Conservation (phyloP, 2,329 filamentous ascomycete genomes). For the Fusarium setosum region DNA sequence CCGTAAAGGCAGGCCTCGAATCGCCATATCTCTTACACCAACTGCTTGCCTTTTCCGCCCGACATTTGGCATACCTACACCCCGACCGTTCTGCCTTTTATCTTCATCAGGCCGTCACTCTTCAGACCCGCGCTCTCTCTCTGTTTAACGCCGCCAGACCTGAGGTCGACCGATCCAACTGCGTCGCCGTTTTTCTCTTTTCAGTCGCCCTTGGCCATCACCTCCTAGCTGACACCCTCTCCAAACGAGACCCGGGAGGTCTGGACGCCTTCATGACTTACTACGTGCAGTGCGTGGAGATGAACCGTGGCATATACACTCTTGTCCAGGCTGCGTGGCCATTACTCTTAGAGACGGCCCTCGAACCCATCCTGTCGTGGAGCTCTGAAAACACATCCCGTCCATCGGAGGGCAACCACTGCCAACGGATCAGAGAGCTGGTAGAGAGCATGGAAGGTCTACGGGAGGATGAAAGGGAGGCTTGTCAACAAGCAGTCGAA, state of each 20-base stretch:
- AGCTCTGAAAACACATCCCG: conserved; percentile 3
- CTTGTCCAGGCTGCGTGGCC: conserved; percentile 1
- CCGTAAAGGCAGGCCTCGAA: neutral
- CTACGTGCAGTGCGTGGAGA: conserved; percentile 20
- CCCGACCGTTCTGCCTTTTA: neutral
- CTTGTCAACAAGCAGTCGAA: neutral
- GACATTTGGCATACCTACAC: conserved; percentile 8
- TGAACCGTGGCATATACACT: conserved; percentile 22
- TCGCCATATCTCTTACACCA: conserved; percentile 25
- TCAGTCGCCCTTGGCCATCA: conserved; percentile 18
- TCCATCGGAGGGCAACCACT: neutral
- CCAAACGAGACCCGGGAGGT: neutral
- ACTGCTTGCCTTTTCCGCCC: conserved; percentile 29
- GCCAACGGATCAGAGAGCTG: neutral
- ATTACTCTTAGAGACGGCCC: conserved; percentile 4
- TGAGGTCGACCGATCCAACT: conserved; percentile 9
- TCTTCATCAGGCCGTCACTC: neutral
- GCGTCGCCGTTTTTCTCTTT: conserved; percentile 26
- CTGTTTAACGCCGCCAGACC: conserved; percentile 16
- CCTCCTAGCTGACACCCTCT: conserved; percentile 16
- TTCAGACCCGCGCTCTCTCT: conserved; percentile 21
- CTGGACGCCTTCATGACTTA: neutral
- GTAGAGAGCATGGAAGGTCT: neutral
- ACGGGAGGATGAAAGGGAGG: neutral
- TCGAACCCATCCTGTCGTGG: conserved; percentile 5